These are phyloP conservation scores for Rhytidiadelphus loreus DNA, from an alignment of 225 moss, liverwort and hornwort genomes.

Conservation along the genomic window DNA sequence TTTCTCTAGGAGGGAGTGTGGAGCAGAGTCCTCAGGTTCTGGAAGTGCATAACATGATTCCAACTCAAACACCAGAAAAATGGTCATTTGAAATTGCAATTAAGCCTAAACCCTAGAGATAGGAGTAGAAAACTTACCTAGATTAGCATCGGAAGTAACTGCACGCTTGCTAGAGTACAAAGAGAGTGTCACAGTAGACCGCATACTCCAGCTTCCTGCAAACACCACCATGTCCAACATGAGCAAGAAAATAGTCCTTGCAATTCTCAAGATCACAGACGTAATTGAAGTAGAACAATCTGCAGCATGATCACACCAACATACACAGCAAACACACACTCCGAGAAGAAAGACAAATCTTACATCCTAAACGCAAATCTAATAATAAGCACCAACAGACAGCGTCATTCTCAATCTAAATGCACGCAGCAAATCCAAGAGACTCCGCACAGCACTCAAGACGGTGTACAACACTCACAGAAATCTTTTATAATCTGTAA, in stretches of 20 bases:
- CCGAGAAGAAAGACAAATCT: background rate
- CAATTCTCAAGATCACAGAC: background rate
- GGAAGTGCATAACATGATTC: background rate
- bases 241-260: background rate
- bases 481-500: background rate
- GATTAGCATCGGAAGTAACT: constrained; percentile 41
- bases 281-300: background rate
- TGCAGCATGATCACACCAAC: background rate
- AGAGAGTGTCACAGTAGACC: constrained; percentile 44
- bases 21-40: background rate
- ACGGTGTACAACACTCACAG: background rate
- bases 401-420: background rate
- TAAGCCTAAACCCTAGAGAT: background rate
- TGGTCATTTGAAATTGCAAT: background rate
- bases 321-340: background rate
- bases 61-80: background rate
- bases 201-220: constrained; percentile 51
- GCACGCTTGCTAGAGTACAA: constrained; percentile 71
- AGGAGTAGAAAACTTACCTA: constrained; percentile 26
- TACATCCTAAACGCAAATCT: background rate
- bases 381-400: background rate
- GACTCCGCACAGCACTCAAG: background rate
- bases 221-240: background rate
- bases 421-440: background rate
- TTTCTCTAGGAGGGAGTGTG: background rate